These are phyloP conservation scores for Prorocentrum cordatum DNA, from an alignment of 169 alveolate species.

Conservation along the genomic window DNA sequence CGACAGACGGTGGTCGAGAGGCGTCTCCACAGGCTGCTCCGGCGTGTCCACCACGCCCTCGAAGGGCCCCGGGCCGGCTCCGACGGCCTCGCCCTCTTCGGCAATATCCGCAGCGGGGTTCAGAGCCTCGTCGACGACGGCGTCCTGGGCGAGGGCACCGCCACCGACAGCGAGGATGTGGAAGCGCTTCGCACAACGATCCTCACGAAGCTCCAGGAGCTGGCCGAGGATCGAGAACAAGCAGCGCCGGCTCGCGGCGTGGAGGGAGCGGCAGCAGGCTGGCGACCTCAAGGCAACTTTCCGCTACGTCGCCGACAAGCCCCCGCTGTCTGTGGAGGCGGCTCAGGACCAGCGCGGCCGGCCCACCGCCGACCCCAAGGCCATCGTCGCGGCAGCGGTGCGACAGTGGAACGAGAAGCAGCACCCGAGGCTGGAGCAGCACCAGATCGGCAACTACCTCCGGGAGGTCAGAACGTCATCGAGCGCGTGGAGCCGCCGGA, in stretches of 20 bases:
- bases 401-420: background rate
- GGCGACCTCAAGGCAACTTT: background rate
- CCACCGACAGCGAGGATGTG: background rate
- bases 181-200: background rate
- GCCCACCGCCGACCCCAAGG: background rate
- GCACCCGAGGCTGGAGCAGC: background rate
- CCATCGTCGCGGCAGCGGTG: background rate
- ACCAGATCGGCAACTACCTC: background rate
- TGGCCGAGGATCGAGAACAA: background rate
- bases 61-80: background rate
- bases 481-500: too few species aligned
- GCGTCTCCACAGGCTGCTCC: background rate
- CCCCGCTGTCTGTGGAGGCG: background rate
- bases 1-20: background rate
- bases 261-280: background rate
- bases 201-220: too few species aligned
- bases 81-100: background rate
- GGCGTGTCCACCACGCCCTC: background rate
- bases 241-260: background rate
- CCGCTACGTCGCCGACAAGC: background rate
- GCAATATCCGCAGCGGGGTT: background rate
- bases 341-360: background rate
- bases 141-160: background rate
- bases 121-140: background rate
- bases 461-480: background rate